A percentile compares a stretch with the other conserved stretches of the same genome.
Evolutionary conservation across 306 rosid genomes (phyloP).

Genomic region (Biancaea sappan): DNA sequence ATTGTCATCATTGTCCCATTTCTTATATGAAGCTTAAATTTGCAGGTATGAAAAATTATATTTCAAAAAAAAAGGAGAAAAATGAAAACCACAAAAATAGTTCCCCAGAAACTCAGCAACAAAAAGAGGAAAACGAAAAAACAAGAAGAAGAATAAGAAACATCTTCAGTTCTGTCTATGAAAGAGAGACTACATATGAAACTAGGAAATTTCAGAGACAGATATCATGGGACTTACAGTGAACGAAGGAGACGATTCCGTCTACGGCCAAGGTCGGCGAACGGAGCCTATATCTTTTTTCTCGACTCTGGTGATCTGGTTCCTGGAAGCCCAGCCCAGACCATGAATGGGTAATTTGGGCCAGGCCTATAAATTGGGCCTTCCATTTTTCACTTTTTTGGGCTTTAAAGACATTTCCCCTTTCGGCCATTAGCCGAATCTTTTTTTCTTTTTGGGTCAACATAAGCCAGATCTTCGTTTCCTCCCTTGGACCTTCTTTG

Average conservation of each 20-base stretch:
- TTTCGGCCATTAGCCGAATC: too few species aligned
- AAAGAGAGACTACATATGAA: not conserved
- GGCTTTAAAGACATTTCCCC: not conserved
- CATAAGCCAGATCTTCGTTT: too few species aligned
- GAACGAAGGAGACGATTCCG: not conserved
- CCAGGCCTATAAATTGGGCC: not conserved
- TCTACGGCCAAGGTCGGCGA: not conserved
- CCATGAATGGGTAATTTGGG: not conserved
- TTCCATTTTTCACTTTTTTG: not conserved
- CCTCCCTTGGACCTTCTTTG: too few species aligned
- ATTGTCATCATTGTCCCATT: not conserved
- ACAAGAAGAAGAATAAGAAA: not conserved
- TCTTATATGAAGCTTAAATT: not conserved
- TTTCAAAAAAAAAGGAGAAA: not conserved
- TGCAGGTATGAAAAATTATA: not conserved
- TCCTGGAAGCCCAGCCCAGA: not conserved
- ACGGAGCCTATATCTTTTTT: not conserved
- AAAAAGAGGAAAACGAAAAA: not conserved
- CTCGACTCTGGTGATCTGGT: too few species aligned
- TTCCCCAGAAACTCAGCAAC: not conserved
- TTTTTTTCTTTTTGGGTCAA: too few species aligned
- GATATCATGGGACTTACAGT: not conserved
- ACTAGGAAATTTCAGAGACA: not conserved
- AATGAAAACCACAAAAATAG: not conserved
- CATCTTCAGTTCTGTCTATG: not conserved